Evolutionary conservation across 169 alveolate species (phyloP).

Genomic region (Cyclospora cayetanensis): DNA sequence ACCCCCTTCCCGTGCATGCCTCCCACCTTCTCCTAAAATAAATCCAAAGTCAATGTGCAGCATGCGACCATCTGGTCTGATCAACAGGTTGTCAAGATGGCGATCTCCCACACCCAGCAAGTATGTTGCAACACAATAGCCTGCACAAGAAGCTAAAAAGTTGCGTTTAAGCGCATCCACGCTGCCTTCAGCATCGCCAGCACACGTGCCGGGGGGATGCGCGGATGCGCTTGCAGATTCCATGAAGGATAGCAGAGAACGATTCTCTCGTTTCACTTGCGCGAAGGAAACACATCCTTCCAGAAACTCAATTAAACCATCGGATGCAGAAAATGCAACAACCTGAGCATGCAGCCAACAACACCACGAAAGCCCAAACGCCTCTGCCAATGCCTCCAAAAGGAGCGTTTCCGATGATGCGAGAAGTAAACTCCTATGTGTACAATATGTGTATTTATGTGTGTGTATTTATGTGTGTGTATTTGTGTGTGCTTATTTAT

Average conservation of each 20-base stretch:
- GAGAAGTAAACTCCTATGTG: no score
- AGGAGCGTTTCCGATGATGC: no score
- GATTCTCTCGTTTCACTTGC: not conserved
- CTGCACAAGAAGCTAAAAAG: conserved; percentile 96
- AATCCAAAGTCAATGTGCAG: conserved; percentile 99
- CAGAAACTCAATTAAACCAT: conserved; percentile 87
- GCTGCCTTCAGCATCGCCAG: not conserved
- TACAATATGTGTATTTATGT: not conserved
- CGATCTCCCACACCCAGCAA: conserved; percentile 99
- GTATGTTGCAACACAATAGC: conserved; percentile 97
- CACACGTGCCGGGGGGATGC: no score
- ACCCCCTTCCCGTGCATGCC: not conserved
- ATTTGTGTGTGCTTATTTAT: no score
- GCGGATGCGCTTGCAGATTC: conserved; percentile 3
- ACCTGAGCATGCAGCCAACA: conserved; percentile 64
- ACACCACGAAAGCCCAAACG: not conserved
- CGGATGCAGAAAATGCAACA: conserved; percentile 83
- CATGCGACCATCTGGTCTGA: conserved; percentile 88
- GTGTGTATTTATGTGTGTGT: not conserved
- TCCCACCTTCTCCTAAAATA: conserved; percentile 90
- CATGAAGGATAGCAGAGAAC: conserved; percentile 1
- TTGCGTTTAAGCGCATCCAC: conserved; percentile 66
- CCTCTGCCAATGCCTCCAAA: not conserved
- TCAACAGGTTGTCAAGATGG: conserved; percentile 97
- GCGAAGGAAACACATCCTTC: conserved; percentile 75